phyloP scores from a whole-genome alignment of 495 filamentous ascomycete genomes.

The Amphirosellinia nigrospora region DNA sequence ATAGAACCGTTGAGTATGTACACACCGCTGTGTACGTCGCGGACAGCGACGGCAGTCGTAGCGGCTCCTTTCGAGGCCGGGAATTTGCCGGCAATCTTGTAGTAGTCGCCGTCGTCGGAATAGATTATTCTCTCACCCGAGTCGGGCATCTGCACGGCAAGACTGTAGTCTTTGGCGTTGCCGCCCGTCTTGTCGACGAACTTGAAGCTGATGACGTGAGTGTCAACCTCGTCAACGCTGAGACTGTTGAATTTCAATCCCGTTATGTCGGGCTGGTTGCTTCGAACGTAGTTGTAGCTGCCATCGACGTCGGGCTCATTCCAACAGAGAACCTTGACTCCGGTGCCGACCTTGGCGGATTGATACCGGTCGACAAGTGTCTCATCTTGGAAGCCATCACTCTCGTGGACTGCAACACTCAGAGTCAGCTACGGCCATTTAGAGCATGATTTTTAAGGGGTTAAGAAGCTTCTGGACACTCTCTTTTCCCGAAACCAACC shows the following conservation, averaged over 20 bases:
- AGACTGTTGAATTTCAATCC: not conserved
- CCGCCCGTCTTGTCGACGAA: not conserved
- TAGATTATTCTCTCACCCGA: not conserved
- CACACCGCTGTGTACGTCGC: not conserved
- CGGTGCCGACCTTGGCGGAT: slow-evolving; percentile 9
- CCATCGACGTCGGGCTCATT: not conserved
- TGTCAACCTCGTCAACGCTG: not conserved
- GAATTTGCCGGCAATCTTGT: not conserved
- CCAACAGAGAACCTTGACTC: not conserved
- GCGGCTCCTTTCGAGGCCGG: not conserved
- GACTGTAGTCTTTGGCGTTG: not conserved
- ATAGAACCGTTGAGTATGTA: not conserved
- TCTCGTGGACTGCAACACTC: too few species aligned
- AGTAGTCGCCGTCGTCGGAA: not conserved
- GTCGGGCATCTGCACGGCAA: not conserved
- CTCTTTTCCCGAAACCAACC: too few species aligned
- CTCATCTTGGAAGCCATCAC: not conserved
- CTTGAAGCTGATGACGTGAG: not conserved
- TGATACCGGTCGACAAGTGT: not conserved
- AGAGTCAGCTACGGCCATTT: too few species aligned
- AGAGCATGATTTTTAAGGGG: too few species aligned
- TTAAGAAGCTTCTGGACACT: too few species aligned
- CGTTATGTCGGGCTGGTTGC: not conserved
- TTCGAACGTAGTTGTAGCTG: not conserved
- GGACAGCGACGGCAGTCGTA: not conserved